Evolutionary conservation across 257 asterid species (phyloP).

Genomic region (Solanum pimpinellifolium): DNA sequence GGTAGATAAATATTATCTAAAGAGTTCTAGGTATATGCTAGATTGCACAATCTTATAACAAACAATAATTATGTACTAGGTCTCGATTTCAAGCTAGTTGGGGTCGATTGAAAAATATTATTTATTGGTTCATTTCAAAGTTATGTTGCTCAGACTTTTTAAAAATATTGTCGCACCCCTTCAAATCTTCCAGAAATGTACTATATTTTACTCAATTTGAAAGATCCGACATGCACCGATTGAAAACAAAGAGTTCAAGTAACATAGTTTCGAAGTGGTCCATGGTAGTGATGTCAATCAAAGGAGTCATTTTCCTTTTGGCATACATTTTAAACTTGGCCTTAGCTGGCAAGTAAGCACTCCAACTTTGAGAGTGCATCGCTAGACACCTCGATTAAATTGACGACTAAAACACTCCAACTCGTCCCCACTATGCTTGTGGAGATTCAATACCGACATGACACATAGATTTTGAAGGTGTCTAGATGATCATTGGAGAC

Average conservation of each 20-base stretch:
- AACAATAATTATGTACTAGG: neutral
- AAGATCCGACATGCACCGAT: neutral
- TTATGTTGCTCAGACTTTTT: neutral
- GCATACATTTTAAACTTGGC: neutral
- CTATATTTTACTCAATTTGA: neutral
- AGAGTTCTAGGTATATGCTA: neutral
- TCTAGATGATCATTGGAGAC: neutral
- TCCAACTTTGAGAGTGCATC: neutral
- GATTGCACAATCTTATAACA: neutral
- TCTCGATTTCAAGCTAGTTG: neutral
- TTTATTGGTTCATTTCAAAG: neutral
- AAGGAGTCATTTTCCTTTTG: neutral
- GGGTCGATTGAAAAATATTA: neutral
- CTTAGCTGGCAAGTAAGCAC: neutral
- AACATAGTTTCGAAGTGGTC: neutral
- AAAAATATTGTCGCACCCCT: neutral
- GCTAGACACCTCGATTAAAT: neutral
- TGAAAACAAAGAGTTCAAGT: neutral
- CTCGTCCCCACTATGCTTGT: neutral
- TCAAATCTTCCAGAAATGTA: neutral
- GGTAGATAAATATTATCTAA: neutral
- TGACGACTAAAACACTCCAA: neutral
- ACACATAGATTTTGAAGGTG: neutral
- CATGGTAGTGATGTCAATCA: neutral
- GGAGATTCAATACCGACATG: neutral